Conservation (phyloP, 2,329 filamentous ascomycete genomes). For the Madurella fahalii region DNA sequence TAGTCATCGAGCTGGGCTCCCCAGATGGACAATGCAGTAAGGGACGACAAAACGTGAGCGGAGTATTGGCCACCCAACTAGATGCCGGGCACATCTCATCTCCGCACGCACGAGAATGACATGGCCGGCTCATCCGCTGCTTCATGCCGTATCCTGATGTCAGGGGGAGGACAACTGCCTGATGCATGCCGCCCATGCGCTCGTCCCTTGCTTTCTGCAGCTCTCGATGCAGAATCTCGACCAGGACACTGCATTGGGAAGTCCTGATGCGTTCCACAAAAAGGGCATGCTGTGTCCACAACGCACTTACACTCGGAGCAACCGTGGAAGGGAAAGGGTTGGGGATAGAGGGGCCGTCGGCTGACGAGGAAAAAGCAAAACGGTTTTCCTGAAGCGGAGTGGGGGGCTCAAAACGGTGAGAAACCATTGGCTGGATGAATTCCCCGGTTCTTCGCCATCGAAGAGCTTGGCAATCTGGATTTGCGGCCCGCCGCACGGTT, state of each 20-base stretch:
- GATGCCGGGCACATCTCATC: too few relatives aligned
- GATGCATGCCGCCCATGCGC: conserved; percentile 4
- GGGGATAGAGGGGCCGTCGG: background rate
- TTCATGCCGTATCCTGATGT: background rate
- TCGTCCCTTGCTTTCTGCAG: conserved; percentile 15
- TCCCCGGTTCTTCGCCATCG: conserved; percentile 15
- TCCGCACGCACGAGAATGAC: too few relatives aligned
- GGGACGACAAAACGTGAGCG: too few relatives aligned
- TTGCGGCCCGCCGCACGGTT: conserved; percentile 24
- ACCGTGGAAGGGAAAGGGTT: background rate
- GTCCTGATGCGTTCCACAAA: background rate
- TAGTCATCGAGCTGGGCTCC: too few relatives aligned
- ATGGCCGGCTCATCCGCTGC: too few relatives aligned
- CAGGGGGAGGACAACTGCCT: background rate
- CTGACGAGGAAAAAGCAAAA: conserved; percentile 8
- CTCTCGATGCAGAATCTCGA: background rate
- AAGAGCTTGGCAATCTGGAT: conserved; percentile 26
- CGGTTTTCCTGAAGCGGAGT: conserved; percentile 21
- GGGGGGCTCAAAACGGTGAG: conserved; percentile 5
- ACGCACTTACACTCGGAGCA: too few relatives aligned
- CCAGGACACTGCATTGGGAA: background rate
- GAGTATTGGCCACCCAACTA: too few relatives aligned
- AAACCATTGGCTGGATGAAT: conserved; percentile 24
- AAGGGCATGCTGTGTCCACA: too few relatives aligned
- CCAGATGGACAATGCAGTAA: too few relatives aligned